Conservation (phyloP, 192 early-diverging fungal species). For the Coemansia sp. region DNA sequence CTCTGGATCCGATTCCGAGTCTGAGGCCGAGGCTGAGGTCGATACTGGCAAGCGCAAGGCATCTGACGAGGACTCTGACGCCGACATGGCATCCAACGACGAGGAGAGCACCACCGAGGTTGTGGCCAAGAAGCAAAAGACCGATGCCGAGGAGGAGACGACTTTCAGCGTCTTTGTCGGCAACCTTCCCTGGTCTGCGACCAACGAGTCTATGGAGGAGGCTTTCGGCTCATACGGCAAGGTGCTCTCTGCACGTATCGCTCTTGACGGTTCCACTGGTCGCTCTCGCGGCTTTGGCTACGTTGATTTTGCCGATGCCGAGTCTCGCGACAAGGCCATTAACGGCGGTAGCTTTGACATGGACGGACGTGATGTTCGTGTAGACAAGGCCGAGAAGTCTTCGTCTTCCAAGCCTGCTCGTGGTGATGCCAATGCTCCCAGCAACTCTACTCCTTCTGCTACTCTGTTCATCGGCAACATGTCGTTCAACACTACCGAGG, state of each 20-base stretch:
- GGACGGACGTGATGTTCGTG: slow-evolving; percentile 79
- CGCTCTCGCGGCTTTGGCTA: slow-evolving; percentile 80
- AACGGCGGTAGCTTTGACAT: slow-evolving; percentile 71
- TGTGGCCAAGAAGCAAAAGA: slow-evolving; percentile 62
- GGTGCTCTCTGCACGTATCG: slow-evolving; percentile 74
- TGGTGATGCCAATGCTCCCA: slow-evolving; percentile 36
- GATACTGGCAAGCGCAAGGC: slow-evolving; percentile 26
- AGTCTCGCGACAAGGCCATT: slow-evolving; percentile 69
- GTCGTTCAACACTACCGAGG: slow-evolving; percentile 89
- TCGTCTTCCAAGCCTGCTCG: slow-evolving; percentile 10
- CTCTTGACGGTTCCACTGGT: slow-evolving; percentile 66
- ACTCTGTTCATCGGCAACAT: slow-evolving; percentile 88
- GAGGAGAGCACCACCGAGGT: slow-evolving; percentile 18
- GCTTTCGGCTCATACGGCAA: slow-evolving; percentile 77
- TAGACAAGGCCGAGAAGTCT: slow-evolving; percentile 66
- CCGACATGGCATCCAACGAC: slow-evolving; percentile 33
- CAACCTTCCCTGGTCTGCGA: slow-evolving; percentile 85
- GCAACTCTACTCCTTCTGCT: slow-evolving; percentile 34
- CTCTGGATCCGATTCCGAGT: slow-evolving; percentile 46
- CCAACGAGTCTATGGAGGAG: slow-evolving; percentile 71
- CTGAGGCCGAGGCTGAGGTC: slow-evolving; percentile 54
- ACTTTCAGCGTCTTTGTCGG: slow-evolving; percentile 83
- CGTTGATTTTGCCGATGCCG: slow-evolving; percentile 77
- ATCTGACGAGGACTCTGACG: slow-evolving; percentile 31
- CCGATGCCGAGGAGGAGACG: slow-evolving; percentile 38